Base-by-base conservation (phyloP, 2,329 filamentous ascomycete species). In the Claviceps cyperi region DNA sequence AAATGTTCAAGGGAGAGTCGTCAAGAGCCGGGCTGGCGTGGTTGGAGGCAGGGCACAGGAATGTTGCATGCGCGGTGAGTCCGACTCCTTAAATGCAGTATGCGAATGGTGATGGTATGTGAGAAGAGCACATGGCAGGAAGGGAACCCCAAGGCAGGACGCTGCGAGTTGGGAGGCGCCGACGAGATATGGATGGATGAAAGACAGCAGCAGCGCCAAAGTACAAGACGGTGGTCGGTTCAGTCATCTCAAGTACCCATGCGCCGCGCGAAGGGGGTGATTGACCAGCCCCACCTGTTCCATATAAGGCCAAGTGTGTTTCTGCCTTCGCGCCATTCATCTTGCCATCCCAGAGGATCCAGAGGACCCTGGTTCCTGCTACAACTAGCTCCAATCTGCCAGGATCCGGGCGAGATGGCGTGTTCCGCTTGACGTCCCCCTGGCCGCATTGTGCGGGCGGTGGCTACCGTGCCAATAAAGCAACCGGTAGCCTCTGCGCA, bases 151-250 rank as follows among this genome's bases (percentile, higher is more conserved):
- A 28, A 35, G 47, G 38, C 41, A 28, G 48, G 36, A 51, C 37
- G 48, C 28, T 3, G 28, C 28, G 39, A 45, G 43, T 52, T 50
- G 51, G 50, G 43, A 46, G 37, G 37, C 41, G 17, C 8, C 24
- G 50, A 45, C 48, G 47, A 52, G 51, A 50, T 50, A 52, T 48
- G 48, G 46, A 52, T 48, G 48, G 46, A 52, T 50, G 35, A 48
- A 46, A 45, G 39, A 24, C 38, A 45, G 13, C 24, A 38, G 44
- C 45, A 22, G 22, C 37, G 21, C 22, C 8, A 5, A 38, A 43
- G 15, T 22, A 35, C 48, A 32, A 28, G 19, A 4, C 39, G 4
- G 39, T n/a, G n/a, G n/a, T n/a, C n/a, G n/a, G n/a, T 14, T 17
- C 41, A 15, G 41, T 15, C 41, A n/a, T 24, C n/a, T 24, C 41